Evolutionary conservation across 164 flowering plant species (phyloP).

Genomic region (Aristolochia fimbriata): DNA sequence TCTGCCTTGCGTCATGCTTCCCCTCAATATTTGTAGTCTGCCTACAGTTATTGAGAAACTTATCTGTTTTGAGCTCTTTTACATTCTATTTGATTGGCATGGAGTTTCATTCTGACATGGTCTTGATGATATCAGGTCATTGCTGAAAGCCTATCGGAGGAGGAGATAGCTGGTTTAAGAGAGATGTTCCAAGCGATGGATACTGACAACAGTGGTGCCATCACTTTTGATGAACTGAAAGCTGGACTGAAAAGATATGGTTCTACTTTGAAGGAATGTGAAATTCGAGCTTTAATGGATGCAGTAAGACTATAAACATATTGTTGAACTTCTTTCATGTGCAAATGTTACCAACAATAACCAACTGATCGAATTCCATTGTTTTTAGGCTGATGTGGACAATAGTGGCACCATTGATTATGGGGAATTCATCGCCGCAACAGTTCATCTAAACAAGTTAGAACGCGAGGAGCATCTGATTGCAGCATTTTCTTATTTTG

Average conservation of each 20-base stretch:
- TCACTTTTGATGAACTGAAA: conserved; percentile 93
- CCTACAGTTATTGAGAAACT: no score
- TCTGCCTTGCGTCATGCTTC: no score
- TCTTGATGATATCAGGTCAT: conserved; percentile 47
- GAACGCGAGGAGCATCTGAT: conserved; percentile 96
- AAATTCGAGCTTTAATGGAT: conserved; percentile 93
- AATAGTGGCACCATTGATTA: conserved; percentile 96
- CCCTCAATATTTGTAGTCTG: no score
- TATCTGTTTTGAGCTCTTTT: no score
- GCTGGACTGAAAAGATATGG: conserved; percentile 94
- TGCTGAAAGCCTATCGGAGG: conserved; percentile 97
- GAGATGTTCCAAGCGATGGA: conserved; percentile 97
- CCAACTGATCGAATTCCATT: background rate
- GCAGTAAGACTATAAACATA: conserved; percentile 43
- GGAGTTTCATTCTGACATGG: no score
- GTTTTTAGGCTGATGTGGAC: conserved; percentile 89
- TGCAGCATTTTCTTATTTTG: conserved; percentile 90
- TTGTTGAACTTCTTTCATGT: background rate
- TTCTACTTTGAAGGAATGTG: conserved; percentile 84
- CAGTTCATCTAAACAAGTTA: conserved; percentile 85
- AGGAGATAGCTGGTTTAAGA: conserved; percentile 92
- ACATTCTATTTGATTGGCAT: no score
- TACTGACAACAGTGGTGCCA: conserved; percentile 95
- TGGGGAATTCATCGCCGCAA: conserved; percentile 94
- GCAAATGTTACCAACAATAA: background rate